These are phyloP conservation scores for Pezicula carpinea DNA, from an alignment of 2,329 filamentous ascomycete genomes.

Conservation along the genomic window DNA sequence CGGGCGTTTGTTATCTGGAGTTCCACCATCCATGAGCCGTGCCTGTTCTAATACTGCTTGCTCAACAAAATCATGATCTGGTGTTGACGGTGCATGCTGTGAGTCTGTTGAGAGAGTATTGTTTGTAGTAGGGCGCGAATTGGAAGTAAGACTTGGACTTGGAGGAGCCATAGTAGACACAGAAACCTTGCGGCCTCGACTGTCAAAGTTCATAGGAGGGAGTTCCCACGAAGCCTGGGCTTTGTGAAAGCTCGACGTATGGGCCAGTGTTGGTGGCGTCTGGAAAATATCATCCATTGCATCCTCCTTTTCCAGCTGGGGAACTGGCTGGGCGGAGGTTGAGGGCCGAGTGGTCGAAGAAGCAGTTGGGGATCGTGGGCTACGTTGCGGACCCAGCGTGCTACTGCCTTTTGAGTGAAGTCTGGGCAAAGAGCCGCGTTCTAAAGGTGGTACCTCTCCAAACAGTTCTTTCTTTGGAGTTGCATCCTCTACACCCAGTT, in stretches of 20 bases:
- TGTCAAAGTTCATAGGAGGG: slow-evolving; percentile 33
- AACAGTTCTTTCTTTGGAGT: slow-evolving; percentile 8
- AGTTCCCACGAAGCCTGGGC: slow-evolving; percentile 41
- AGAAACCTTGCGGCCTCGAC: slow-evolving; percentile 35
- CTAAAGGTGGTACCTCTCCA: slow-evolving; percentile 17
- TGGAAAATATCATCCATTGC: slow-evolving; percentile 42
- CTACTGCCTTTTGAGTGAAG: slow-evolving; percentile 34
- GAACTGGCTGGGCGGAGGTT: slow-evolving; percentile 25
- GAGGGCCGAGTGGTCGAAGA: slow-evolving; percentile 29
- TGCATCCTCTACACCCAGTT: slow-evolving; percentile 23
- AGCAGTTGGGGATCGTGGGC: slow-evolving; percentile 32
- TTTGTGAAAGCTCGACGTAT: slow-evolving; percentile 33
- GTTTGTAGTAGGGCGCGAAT: slow-evolving; percentile 27
- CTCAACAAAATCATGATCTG: slow-evolving; percentile 55
- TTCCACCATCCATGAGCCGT: slow-evolving; percentile 52
- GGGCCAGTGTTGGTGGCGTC: slow-evolving; percentile 41
- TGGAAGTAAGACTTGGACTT: slow-evolving; percentile 19
- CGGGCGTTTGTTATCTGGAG: slow-evolving; percentile 33
- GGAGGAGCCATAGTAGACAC: slow-evolving; percentile 36
- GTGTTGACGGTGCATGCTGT: slow-evolving; percentile 23
- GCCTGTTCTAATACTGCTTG: slow-evolving; percentile 63
- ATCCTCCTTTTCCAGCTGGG: slow-evolving; percentile 33
- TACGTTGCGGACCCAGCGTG: slow-evolving; percentile 30
- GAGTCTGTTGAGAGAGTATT: slow-evolving; percentile 28
- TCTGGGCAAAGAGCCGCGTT: slow-evolving; percentile 26